Base-by-base conservation (phyloP, 768 basidiomycete species). In the Termitomyces sp. region DNA sequence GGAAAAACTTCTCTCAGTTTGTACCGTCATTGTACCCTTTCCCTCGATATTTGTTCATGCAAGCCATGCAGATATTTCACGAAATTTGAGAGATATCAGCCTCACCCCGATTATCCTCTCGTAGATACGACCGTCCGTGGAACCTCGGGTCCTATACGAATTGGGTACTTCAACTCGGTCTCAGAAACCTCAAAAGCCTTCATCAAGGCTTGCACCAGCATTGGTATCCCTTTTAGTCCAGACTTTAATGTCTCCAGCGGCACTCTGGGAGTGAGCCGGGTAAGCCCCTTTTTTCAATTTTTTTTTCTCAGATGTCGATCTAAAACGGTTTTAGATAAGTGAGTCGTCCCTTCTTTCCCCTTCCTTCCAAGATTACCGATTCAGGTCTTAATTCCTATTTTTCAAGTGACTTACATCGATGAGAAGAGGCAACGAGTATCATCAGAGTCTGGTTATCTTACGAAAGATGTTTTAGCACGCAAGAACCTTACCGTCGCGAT, bases 371-470 rank as follows among this genome's bases (percentile, higher is more conserved):
- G 16, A 33, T 46, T 16, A 28, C 11, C 8, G 4, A 6, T 47
- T 10, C 13, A 2, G 3, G 41, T 20, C 46, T 35, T 41, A 10
- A 40, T 36, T 8, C 57, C 10, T 8, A 48, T 28, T 41, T 33
- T 45, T 2, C 0, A 52, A 89, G 88, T 89, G 84, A 87, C 86
- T 0, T 90, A 86, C 60, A 76, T 90, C 52, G 76, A 83, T 63
- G 57, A 73, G 35, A 75, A 73, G 11, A 75, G 76, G 35, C 70
- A 72, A 55, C 80, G 88, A 0, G 84, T 85, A 7, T 84, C 87
- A 1, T 76, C 84, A 1, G 86, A 89, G 64, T 71, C 78, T 1
- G 86, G 85, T 0, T 90, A 90, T 65, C 77, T 90, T 35, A 88
- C 86, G 0, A 70, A 77, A 1, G 75, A 83, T 0, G 87, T 89